Evolutionary conservation across 192 early-diverging fungal genomes (phyloP).

Genomic region (Coemansia sp.): DNA sequence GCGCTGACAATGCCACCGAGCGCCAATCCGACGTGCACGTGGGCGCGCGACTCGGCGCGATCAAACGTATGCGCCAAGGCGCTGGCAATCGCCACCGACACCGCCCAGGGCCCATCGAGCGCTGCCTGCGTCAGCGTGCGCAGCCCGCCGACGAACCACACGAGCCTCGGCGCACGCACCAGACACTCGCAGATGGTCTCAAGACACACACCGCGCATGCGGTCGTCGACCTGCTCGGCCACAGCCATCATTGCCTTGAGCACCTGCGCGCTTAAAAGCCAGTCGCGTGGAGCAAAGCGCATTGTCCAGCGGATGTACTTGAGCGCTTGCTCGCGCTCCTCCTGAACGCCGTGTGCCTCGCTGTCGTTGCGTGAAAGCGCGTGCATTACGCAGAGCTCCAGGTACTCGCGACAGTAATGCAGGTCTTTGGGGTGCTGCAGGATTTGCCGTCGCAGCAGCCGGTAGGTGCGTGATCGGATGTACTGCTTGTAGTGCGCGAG

Average conservation of each 20-base stretch:
- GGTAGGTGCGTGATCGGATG: conserved; percentile 47
- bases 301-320: conserved; percentile 51
- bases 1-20: conserved; percentile 45
- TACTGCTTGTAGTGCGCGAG: conserved; percentile 46
- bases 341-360: conserved; percentile 32
- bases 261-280: conserved; percentile 37
- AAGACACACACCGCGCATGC: conserved; percentile 47
- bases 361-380: conserved; percentile 34
- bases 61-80: conserved; percentile 44
- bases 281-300: conserved; percentile 24
- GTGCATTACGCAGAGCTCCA: conserved; percentile 46
- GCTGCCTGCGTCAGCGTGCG: conserved; percentile 43
- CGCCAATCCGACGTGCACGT: conserved; percentile 29
- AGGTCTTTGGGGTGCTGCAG: conserved; percentile 24
- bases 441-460: conserved; percentile 25
- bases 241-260: conserved; percentile 47
- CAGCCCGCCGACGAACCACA: conserved; percentile 45
- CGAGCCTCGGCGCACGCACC: conserved; percentile 29
- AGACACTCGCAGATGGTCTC: conserved; percentile 52
- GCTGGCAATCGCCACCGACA: conserved; percentile 36
- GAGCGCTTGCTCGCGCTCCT: conserved; percentile 53
- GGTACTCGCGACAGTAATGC: conserved; percentile 31
- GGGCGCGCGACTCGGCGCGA: conserved; percentile 30
- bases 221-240: conserved; percentile 51
- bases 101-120: conserved; percentile 51